phyloP scores from a whole-genome alignment of 1,139 yeast species.

The Candida anutae region DNA sequence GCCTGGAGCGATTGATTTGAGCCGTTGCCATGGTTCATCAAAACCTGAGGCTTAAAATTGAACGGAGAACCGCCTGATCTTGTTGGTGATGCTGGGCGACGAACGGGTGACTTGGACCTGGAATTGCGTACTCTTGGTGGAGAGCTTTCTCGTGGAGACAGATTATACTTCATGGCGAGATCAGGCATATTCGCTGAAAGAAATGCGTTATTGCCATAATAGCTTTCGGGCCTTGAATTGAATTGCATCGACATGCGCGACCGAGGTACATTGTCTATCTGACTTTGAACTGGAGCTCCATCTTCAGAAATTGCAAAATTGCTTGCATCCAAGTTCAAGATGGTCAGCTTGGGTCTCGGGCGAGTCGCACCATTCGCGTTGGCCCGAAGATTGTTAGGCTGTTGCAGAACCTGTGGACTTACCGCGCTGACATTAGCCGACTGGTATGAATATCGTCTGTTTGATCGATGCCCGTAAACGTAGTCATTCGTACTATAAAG shows the following conservation, averaged over 20 bases:
- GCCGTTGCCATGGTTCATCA: conserved; percentile 23
- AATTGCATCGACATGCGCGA: conserved; percentile 15
- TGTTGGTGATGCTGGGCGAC: conserved; percentile 35
- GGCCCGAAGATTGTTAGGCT: too few species aligned
- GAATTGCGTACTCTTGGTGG: conserved; percentile 29
- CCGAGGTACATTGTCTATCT: conserved; percentile 16
- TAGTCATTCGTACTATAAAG: too few species aligned
- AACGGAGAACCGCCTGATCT: conserved; percentile 35
- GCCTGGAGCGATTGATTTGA: conserved; percentile 22
- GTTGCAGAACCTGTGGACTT: too few species aligned
- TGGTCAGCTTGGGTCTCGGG: conserved; percentile 34
- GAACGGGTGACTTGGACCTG: conserved; percentile 28
- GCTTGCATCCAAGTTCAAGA: conserved; percentile 22
- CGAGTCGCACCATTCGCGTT: too few species aligned
- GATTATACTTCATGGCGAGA: background rate
- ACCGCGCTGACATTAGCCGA: too few species aligned
- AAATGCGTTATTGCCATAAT: background rate
- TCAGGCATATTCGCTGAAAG: background rate
- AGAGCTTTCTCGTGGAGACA: conserved; percentile 24
- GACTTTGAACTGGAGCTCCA: conserved; percentile 15
- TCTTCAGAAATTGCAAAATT: conserved; percentile 25
- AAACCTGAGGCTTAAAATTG: conserved; percentile 41
- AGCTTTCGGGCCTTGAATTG: too few species aligned
- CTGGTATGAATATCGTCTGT: too few species aligned
- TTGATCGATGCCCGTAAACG: too few species aligned